Base-by-base conservation (phyloP, 176 grass and related monocot genomes). In the Aegilops sharonensis region DNA sequence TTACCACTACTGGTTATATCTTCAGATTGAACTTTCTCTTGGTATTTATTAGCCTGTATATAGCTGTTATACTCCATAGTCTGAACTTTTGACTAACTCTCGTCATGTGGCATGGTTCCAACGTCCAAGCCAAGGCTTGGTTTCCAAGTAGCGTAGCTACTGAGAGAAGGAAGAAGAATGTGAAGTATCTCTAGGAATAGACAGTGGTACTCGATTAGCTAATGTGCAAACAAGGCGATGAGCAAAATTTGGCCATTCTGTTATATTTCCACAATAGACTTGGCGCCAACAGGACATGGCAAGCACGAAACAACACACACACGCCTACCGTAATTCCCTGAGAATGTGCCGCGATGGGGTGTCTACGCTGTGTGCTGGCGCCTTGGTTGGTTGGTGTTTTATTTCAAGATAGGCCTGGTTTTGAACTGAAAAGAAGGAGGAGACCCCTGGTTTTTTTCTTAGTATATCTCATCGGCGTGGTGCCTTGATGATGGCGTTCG, bases 221-320 rank as follows among this genome's bases (percentile, higher is more conserved):
- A 21, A 9, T 8, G 25, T 68, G 30, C 64, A 78, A 71, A 56
- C 50, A 71, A 81, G 35, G 61, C 15, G 37, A 78, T 36, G 27
- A 61, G 18, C 31, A 13, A 56, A 59, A 59, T 59, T 83, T 79
- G 66, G 9, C 0, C 54, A 42, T 86, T 76, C 79, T 72, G 64
- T 78, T 83, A 69, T 34, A 36, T 87, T 87, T 87, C 80, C 54
- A 20, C 42, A 79, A 63, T 67, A 35, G 74, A 74, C 80, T 79
- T 43, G 27, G 32, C 65, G 61, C 50, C 72, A 90, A 11, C 47
- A 68, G 37, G 37, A 32, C 15, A 86, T 82, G 63, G 35, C 78
- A 31, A 27, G 47, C 37, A 61, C 70, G 62, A 76, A 85, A 75
- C 64, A 36, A 64, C 31, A 54, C 13, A 64, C 56, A 54, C 13